Evolutionary conservation across 768 basidiomycete species (phyloP).

Genomic region (Suillus tomentosus): DNA sequence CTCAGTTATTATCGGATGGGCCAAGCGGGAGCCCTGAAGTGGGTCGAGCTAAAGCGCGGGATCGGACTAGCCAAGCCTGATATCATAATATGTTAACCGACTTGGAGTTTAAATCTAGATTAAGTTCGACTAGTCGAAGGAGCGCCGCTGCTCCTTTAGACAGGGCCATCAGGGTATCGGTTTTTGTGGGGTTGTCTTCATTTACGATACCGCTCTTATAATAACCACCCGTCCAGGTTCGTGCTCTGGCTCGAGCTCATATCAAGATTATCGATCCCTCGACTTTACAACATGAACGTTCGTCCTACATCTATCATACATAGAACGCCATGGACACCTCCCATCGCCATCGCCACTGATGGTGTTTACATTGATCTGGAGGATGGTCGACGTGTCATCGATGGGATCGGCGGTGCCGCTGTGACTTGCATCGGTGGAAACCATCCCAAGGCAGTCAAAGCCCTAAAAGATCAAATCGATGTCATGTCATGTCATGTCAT

Average conservation of each 20-base stretch:
- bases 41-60: constrained; percentile 9
- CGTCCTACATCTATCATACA: constrained; percentile 52
- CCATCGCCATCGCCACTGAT: constrained; percentile 62
- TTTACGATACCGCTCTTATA: background rate
- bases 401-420: constrained; percentile 85
- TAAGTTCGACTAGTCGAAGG: background rate
- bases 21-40: constrained; percentile 4
- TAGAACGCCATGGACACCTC: constrained; percentile 74
- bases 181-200: background rate
- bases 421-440: constrained; percentile 77
- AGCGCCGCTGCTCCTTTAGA: constrained; percentile 1
- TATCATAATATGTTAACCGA: no score
- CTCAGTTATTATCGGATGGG: constrained; percentile 19
- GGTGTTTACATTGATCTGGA: constrained; percentile 75
- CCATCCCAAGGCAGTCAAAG: constrained; percentile 70
- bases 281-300: background rate
- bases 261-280: background rate
- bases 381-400: constrained; percentile 68
- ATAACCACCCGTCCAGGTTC: background rate
- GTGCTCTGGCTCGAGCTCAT: background rate
- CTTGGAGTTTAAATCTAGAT: background rate
- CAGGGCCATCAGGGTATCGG: background rate
- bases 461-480: constrained; percentile 80
- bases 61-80: background rate
- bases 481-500: constrained; percentile 66